phyloP scores from a whole-genome alignment of 1,284 basidiomycete species.

The Marasmius tenuissimus region DNA sequence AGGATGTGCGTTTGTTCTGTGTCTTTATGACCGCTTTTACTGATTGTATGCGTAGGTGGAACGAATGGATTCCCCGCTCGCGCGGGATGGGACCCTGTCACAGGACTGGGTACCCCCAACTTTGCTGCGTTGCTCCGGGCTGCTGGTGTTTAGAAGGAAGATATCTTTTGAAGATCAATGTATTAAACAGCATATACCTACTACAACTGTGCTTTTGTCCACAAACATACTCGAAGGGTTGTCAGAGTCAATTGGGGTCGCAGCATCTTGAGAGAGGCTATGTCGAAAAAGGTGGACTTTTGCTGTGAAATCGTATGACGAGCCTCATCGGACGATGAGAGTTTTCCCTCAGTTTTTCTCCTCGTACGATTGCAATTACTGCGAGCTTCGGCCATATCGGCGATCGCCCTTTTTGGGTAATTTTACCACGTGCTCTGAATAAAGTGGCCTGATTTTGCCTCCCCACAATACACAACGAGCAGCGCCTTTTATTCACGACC shows the following conservation, averaged over 20 bases:
- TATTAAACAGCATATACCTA: no score
- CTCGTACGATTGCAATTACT: background rate
- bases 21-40: background rate
- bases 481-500: background rate
- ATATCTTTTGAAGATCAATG: background rate
- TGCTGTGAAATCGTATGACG: background rate
- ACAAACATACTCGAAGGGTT: no score
- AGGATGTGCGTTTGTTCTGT: conserved; percentile 4
- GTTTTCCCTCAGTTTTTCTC: background rate
- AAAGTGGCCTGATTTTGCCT: background rate
- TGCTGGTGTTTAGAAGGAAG: conserved; percentile 14
- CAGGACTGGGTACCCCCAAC: conserved; percentile 36
- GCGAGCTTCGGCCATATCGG: background rate
- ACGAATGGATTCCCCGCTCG: conserved; percentile 16
- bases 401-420: background rate
- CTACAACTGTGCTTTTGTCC: no score
- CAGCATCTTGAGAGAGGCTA: background rate
- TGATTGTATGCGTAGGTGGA: background rate
- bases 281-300: background rate
- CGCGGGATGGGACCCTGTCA: conserved; percentile 23
- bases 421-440: background rate
- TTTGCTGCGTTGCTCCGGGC: conserved; percentile 30
- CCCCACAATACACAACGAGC: background rate
- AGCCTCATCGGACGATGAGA: background rate
- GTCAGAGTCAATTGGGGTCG: background rate